phyloP scores from a whole-genome alignment of 2,329 filamentous ascomycete genomes.

The Neoscytalidium dimidiatum region DNA sequence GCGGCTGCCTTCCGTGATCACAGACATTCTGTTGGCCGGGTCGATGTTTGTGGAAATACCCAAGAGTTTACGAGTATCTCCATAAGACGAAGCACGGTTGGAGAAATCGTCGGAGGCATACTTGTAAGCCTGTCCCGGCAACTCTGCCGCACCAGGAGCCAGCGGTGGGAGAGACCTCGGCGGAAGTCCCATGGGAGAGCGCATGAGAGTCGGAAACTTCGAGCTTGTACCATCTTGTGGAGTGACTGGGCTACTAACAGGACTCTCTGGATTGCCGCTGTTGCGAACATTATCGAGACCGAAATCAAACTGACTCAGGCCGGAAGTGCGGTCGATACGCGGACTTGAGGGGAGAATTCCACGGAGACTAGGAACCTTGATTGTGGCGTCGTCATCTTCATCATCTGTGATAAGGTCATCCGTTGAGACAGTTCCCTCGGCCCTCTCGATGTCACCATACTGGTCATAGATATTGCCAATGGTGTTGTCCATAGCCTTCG shows the following conservation, averaged over 20 bases:
- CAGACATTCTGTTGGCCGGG: neutral
- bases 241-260: neutral
- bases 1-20: neutral
- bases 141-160: slow-evolving; percentile 30
- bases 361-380: neutral
- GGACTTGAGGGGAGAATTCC: slow-evolving; percentile 10
- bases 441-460: neutral
- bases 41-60: slow-evolving; percentile 1
- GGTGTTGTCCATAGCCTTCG: slow-evolving; percentile 10
- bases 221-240: slow-evolving; percentile 16
- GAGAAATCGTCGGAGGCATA: neutral
- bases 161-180: slow-evolving; percentile 30
- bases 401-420: neutral
- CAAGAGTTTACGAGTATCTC: slow-evolving; percentile 17
- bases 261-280: slow-evolving; percentile 5
- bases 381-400: neutral
- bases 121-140: slow-evolving; percentile 21
- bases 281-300: slow-evolving; percentile 16
- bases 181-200: slow-evolving; percentile 25
- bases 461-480: slow-evolving; percentile 19
- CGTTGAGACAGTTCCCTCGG: neutral
- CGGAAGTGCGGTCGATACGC: slow-evolving; percentile 9
- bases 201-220: slow-evolving; percentile 20
- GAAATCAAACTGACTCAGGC: slow-evolving; percentile 32
- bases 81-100: slow-evolving; percentile 13